Evolutionary conservation across 1,284 basidiomycete species (phyloP), one percentile per base, ranked within the genome.

Genomic region (Gymnopus androsaceus): DNA sequence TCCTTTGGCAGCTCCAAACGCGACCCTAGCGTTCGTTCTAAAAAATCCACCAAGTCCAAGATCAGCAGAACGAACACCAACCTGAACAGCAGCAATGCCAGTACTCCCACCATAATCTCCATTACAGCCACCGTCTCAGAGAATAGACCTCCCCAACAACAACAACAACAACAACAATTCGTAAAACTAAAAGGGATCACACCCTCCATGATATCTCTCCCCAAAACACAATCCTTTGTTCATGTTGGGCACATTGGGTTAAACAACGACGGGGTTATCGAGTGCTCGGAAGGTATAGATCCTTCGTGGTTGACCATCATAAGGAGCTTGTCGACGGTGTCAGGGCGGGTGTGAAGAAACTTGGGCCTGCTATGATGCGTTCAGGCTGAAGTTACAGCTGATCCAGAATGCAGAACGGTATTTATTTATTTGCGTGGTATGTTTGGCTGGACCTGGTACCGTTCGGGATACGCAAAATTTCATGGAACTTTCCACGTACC

Each of bases 201-300:
- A 42, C 65, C 77, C 52, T 80, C 82, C 15, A 78, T 87, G 74
- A 92, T 95, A 61, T 90, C 90, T 7, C 76, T 81, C 1, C 93
- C 94, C 1, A 76, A 81, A 1, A 80, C 82, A 2, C 80, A 84
- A 50, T 85, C 88, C n/a, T 96, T 95, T 76, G 82, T 87, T 63
- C 94, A 95, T 66, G 82, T 95, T 45, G 85, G 88, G 5, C 94
- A 96, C 70, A 88, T 96, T 72, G 93, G 94, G 9, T 83, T 91
- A 64, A 84, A 87, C 63, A 74, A 78, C 28, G 80, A 86, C 49
- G 84, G 84, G 3, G 68, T 69, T 50, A 84, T 92, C 50, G 92
- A 93, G 72, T 82, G 84, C 11, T 85, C 85, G 17, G 80, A 82
- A 58, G 87, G 87, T 62, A 82, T 94, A 30, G 90, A 94, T 65